A percentile compares a stretch with the other conserved stretches of the same genome.
These are phyloP conservation scores for Schoenoplectus tabernaemontani DNA, from an alignment of 202 grass and related monocot species.

Conservation along the genomic window DNA sequence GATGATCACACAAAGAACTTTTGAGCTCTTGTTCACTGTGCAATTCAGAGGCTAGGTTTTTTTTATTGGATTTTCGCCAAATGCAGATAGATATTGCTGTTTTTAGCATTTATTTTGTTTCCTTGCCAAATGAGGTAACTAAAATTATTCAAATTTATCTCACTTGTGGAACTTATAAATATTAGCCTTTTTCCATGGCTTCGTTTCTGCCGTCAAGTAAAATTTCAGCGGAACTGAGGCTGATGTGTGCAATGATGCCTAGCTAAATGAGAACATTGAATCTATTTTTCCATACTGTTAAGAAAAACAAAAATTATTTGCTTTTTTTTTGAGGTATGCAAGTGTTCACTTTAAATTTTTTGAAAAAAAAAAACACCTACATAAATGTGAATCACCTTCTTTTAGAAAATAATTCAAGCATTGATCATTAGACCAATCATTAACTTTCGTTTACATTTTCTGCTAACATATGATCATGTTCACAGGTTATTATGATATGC, in stretches of 20 bases:
- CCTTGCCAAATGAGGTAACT: not conserved
- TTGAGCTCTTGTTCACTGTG: not conserved
- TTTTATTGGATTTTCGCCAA: conserved; percentile 8
- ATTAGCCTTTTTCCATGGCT: not conserved
- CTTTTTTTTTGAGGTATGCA: too few relatives aligned
- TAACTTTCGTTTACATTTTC: too few relatives aligned
- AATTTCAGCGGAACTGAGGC: not conserved
- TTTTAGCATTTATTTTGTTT: not conserved
- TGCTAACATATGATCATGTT: too few relatives aligned
- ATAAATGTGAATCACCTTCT: too few relatives aligned
- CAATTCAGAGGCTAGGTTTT: not conserved
- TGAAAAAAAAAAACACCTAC: too few relatives aligned
- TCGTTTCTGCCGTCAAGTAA: not conserved
- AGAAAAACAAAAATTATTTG: too few relatives aligned
- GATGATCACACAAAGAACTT: conserved; percentile 3
- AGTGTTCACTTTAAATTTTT: too few relatives aligned
- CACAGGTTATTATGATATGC: too few relatives aligned
- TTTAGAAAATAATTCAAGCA: too few relatives aligned
- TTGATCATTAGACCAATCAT: too few relatives aligned
- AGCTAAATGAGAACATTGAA: not conserved
- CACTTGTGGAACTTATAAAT: not conserved
- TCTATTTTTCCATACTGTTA: not conserved
- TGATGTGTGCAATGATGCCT: not conserved
- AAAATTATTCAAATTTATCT: not conserved
- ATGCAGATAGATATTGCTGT: not conserved